Evolutionary conservation across 148 eudicot genomes (phyloP).

Genomic region (Rhododendron molle): DNA sequence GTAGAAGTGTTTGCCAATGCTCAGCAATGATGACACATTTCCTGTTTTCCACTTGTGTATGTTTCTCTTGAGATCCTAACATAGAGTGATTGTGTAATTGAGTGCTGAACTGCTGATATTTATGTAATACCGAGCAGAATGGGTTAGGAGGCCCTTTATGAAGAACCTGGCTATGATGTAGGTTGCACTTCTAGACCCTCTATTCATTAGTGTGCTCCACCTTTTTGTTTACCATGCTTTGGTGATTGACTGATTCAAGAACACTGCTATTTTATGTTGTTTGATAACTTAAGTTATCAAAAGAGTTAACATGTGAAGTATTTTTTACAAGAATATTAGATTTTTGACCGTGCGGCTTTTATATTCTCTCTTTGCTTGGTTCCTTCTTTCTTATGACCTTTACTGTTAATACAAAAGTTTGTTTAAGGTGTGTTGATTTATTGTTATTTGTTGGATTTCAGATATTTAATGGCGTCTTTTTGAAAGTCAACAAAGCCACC

Average conservation of each 20-base stretch:
- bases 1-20: neutral
- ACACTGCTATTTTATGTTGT: neutral
- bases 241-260: neutral
- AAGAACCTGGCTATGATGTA: neutral
- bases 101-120: neutral
- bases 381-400: neutral
- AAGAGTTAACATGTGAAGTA: neutral
- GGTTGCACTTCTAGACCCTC: neutral
- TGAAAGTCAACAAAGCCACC: slow-evolving; percentile 47
- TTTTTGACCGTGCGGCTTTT: neutral
- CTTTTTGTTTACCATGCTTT: neutral
- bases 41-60: neutral
- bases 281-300: neutral
- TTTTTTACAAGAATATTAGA: neutral
- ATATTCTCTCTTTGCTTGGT: neutral
- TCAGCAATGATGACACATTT: neutral
- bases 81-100: neutral
- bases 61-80: neutral
- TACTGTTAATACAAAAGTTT: neutral
- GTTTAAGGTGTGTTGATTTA: neutral
- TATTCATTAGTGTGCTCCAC: neutral
- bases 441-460: slow-evolving; percentile 2
- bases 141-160: neutral
- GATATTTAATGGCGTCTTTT: slow-evolving; percentile 44
- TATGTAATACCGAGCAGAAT: neutral